A percentile compares a stretch with the other conserved stretches of the same genome.
phyloP scores from a whole-genome alignment of 371 early-diverging fungal species.

The Circinella umbellata region DNA sequence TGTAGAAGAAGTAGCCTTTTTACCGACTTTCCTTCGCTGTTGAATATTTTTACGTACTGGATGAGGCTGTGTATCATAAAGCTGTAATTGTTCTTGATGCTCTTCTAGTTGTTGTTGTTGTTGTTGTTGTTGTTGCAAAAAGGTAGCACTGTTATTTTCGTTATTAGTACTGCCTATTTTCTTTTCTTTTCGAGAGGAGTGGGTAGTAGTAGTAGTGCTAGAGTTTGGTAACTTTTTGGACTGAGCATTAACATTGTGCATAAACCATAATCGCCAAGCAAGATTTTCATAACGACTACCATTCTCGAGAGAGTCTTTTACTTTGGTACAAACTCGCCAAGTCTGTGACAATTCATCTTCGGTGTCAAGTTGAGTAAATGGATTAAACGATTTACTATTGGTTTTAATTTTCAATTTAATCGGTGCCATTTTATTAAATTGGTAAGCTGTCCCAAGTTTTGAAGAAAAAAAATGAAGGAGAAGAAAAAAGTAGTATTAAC shows the following conservation, averaged over 20 bases:
- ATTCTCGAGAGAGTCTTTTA: constrained; percentile 87
- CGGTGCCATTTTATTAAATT: constrained; percentile 64
- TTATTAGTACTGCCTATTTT: not conserved
- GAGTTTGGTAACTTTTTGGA: constrained; percentile 34
- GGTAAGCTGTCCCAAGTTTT: no score
- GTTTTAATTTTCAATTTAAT: constrained; percentile 74
- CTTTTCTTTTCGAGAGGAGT: constrained; percentile 28
- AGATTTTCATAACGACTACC: constrained; percentile 88
- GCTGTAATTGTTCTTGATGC: not conserved
- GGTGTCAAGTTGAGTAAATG: constrained; percentile 70
- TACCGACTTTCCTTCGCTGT: constrained; percentile 1
- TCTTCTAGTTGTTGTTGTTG: constrained; percentile 7
- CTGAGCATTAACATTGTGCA: constrained; percentile 58
- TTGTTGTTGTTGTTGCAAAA: constrained; percentile 2
- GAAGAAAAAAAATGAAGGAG: no score
- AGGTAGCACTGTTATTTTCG: not conserved
- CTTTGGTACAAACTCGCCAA: constrained; percentile 89
- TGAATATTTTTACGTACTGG: not conserved
- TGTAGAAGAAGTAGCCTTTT: constrained; percentile 1
- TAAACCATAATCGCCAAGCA: constrained; percentile 88
- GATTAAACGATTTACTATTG: constrained; percentile 40
- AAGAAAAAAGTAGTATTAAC: no score
- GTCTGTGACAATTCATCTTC: constrained; percentile 78
- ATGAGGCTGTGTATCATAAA: no score
- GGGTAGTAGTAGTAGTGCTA: constrained; percentile 17